Base-by-base conservation (phyloP, 208 protist genomes). In the Blastocrithidia nonstop region DNA sequence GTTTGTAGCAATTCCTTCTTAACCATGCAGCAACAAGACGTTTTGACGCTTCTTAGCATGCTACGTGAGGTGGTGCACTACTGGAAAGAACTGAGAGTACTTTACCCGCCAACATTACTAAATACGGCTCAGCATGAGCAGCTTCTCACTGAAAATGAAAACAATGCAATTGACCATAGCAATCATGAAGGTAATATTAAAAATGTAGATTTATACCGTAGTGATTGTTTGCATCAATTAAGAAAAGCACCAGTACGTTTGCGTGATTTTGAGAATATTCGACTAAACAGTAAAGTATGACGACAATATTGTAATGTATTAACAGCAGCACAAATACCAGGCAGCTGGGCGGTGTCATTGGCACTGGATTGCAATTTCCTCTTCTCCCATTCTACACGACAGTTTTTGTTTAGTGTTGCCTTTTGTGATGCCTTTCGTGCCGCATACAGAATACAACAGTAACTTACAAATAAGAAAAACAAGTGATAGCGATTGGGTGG, bases 251-350 rank as follows among this genome's bases (percentile, higher is more conserved):
- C 40, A n/a, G 50, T 76, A 26, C 51, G 53, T 1, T 38, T 57
- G n/a, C 31, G 39, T 15, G 69, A 76, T 17, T 91, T 91, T 63
- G 61, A 70, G 49, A 59, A 85, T 35, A 31, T 48, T 7, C 79
- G 81, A 51, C 61, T 88, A n/a, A 81, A 88, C 57, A 71, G 68
- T 49, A 91, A 91, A 50, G 77, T 75, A 20, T 56, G 82, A 40
- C 67, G 74, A 29, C 74, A 85, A n/a, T 75, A 65, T 62, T 81
- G 71, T 3, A 70, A 84, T 26, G 56, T 76, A 7, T 55, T 83
- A 22, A 54, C 84, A 6, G 76, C 82, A 24, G 82, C 77, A 7
- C 77, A 85, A 44, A 77, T 88, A 38, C 54, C 63, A 13, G 57
- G 43, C 37, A 80, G 60, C 13, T 94, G 86, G 86, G 73, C 71